These are phyloP conservation scores for Prunus davidiana DNA, from an alignment of 306 rosid genomes.

Conservation along the genomic window DNA sequence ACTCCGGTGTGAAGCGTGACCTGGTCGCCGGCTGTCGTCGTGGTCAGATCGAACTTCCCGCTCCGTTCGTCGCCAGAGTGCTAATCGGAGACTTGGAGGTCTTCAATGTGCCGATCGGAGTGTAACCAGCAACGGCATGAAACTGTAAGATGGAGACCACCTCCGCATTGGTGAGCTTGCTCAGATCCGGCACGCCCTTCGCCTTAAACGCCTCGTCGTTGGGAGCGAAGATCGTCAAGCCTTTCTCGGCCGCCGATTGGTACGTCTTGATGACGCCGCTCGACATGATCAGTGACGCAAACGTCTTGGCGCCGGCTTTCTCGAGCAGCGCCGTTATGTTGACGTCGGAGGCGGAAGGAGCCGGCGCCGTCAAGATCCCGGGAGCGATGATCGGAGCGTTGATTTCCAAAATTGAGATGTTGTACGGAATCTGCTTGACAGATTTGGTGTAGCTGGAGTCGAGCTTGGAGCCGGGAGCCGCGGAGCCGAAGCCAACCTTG, in stretches of 20 bases:
- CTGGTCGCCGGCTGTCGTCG: conserved; percentile 54
- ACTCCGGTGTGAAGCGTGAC: conserved; percentile 87
- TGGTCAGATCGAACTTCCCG: conserved; percentile 59
- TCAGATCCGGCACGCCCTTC: conserved; percentile 66
- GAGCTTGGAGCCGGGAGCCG: conserved; percentile 80
- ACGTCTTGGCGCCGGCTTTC: conserved; percentile 74
- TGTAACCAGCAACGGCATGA: conserved; percentile 60
- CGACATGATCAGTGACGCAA: conserved; percentile 47
- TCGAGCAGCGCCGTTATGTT: conserved; percentile 75
- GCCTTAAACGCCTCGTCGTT: conserved; percentile 88
- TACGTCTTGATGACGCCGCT: conserved; percentile 72
- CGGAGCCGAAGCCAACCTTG: conserved; percentile 88
- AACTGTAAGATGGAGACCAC: conserved; percentile 62
- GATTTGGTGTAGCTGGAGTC: conserved; percentile 77
- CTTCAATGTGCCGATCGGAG: conserved; percentile 71
- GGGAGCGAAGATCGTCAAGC: conserved; percentile 84
- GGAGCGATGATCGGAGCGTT: conserved; percentile 69
- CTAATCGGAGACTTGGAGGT: conserved; percentile 47
- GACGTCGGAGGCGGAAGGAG: conserved; percentile 57
- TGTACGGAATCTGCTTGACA: conserved; percentile 73
- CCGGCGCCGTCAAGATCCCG: conserved; percentile 73
- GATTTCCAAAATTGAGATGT: conserved; percentile 78
- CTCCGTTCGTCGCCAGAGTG: conserved; percentile 73
- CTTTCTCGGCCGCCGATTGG: conserved; percentile 51
- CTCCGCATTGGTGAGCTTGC: conserved; percentile 81